phyloP scores from a whole-genome alignment of 2,329 filamentous ascomycete genomes.

The Diplodia sapinea region DNA sequence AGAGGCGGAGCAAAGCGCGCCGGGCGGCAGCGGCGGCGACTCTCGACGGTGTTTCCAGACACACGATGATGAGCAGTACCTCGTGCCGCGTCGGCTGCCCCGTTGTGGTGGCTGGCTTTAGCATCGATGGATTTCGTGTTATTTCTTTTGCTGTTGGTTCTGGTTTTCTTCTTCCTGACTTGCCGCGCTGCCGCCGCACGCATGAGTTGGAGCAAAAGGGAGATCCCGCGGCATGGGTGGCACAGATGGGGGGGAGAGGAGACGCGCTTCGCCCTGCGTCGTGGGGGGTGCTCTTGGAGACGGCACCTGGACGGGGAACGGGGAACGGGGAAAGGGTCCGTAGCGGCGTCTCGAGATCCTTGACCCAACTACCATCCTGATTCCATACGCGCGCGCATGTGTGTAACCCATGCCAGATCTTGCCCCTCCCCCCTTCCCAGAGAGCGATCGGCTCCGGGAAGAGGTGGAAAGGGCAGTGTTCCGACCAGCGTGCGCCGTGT shows the following conservation, averaged over 20 bases:
- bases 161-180: not conserved
- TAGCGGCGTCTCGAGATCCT: conserved; percentile 12
- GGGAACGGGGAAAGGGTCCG: conserved; percentile 16
- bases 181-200: not conserved
- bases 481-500: not conserved
- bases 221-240: conserved; percentile 6
- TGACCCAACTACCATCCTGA: not conserved
- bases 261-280: not conserved
- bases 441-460: not conserved
- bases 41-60: not conserved
- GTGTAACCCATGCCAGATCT: not conserved
- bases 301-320: no score
- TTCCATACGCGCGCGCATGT: not conserved
- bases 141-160: not conserved
- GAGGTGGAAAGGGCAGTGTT: not conserved
- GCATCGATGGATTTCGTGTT: not conserved
- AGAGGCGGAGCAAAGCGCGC: not conserved
- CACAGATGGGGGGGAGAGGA: conserved; percentile 4
- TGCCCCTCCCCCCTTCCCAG: not conserved
- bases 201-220: not conserved
- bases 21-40: not conserved
- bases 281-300: no score
- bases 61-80: not conserved
- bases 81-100: not conserved
- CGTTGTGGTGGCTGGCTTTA: not conserved